A percentile compares a stretch with the other conserved stretches of the same genome.
Conservation (phyloP, 176 grass and related monocot genomes). For the Rhipidocladum racemiflorum region DNA sequence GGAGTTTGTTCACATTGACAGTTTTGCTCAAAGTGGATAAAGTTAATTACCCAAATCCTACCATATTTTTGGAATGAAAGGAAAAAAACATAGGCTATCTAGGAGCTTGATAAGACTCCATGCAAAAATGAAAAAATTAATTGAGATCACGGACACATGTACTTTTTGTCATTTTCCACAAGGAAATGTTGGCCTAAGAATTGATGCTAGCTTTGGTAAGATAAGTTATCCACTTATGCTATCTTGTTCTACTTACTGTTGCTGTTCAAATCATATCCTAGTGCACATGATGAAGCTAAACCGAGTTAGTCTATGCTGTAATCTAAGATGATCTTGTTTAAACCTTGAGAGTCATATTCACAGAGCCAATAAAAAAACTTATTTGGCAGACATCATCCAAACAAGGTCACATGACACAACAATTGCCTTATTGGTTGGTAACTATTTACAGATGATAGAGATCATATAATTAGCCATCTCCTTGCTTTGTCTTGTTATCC, state of each 20-base stretch:
- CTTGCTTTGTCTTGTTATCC: not conserved
- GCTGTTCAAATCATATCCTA: not conserved
- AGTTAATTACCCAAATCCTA: not conserved
- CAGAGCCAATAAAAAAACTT: not conserved
- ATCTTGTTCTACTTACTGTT: not conserved
- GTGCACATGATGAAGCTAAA: not conserved
- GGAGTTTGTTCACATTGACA: too few relatives aligned
- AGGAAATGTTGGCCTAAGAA: not conserved
- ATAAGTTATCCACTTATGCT: not conserved
- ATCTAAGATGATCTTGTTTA: not conserved
- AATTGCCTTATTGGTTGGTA: not conserved
- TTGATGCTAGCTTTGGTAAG: conserved; percentile 4
- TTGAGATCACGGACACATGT: not conserved
- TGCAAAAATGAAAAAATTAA: not conserved
- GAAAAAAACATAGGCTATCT: too few relatives aligned
- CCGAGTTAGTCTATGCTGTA: not conserved
- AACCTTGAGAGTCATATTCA: not conserved
- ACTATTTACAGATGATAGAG: not conserved
- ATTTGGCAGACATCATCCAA: not conserved
- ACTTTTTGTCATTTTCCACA: not conserved
- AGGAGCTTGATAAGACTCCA: not conserved
- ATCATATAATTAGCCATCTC: not conserved
- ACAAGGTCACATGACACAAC: conserved; percentile 19
- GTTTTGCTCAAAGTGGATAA: not conserved
- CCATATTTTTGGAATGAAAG: not conserved